Percentiles rank a stretch among this genome's conserved stretches.
Conservation (phyloP, 768 basidiomycete species). For the Auricularia heimuer region DNA sequence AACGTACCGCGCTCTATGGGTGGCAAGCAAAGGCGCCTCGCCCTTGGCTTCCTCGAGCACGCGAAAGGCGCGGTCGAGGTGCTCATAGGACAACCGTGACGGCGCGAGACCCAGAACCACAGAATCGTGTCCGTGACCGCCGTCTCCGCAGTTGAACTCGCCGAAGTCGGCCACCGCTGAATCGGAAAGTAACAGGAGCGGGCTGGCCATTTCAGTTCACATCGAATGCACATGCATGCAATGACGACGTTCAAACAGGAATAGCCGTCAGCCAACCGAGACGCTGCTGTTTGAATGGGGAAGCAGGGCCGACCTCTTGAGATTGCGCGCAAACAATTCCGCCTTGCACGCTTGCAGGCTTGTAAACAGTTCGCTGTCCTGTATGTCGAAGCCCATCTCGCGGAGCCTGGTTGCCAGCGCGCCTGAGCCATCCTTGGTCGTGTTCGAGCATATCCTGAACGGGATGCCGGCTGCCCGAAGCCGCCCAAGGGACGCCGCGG, state of each 20-base stretch:
- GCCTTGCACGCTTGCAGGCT: constrained; percentile 50
- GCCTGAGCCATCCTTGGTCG: constrained; percentile 50
- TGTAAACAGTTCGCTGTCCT: constrained; percentile 45
- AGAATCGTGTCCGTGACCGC: constrained; percentile 32
- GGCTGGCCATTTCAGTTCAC: constrained; percentile 23
- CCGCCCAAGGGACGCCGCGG: constrained; percentile 33
- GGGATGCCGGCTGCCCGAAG: constrained; percentile 25
- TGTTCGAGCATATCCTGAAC: constrained; percentile 57
- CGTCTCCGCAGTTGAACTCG: constrained; percentile 9
- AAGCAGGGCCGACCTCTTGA: constrained; percentile 28
- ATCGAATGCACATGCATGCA: neutral
- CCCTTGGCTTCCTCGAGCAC: constrained; percentile 39
- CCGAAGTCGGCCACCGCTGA: constrained; percentile 37
- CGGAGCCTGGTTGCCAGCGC: constrained; percentile 34
- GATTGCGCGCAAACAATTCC: constrained; percentile 29
- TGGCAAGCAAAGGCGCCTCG: constrained; percentile 32
- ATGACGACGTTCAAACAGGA: neutral
- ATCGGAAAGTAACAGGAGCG: constrained; percentile 45
- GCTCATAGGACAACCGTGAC: constrained; percentile 36
- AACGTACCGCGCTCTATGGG: constrained; percentile 49
- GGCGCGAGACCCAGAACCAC: constrained; percentile 61
- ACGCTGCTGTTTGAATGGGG: too few relatives aligned
- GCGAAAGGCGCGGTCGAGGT: constrained; percentile 58
- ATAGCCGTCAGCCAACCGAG: too few relatives aligned
- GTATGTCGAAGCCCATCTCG: constrained; percentile 40